These are phyloP conservation scores for Magnusiomyces ingens DNA, from an alignment of 1,139 yeast genomes.

Conservation along the genomic window DNA sequence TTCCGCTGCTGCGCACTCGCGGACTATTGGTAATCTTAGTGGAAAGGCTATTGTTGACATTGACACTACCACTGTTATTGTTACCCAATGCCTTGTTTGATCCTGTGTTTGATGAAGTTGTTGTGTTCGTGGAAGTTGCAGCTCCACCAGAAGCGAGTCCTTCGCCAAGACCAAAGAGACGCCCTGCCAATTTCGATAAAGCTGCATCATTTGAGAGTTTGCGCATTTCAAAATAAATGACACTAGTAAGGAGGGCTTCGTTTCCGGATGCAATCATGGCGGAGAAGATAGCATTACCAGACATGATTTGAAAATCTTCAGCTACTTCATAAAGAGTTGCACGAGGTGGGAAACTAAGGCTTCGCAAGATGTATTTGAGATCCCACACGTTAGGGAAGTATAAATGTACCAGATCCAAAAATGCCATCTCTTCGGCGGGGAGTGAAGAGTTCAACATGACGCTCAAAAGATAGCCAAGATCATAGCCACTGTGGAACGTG, in stretches of 20 bases:
- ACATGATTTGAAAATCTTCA: slow-evolving; percentile 39
- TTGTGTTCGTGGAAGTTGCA: neutral
- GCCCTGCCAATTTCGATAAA: slow-evolving; percentile 27
- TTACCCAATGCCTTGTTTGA: too few species aligned
- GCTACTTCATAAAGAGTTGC: slow-evolving; percentile 38
- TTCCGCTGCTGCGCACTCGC: neutral
- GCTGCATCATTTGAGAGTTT: slow-evolving; percentile 32
- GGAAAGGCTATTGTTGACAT: neutral
- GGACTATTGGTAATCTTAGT: neutral
- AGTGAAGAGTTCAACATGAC: slow-evolving; percentile 67
- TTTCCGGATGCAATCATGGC: slow-evolving; percentile 41
- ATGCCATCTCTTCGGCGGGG: slow-evolving; percentile 78
- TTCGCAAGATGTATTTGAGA: slow-evolving; percentile 67
- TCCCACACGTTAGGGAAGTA: slow-evolving; percentile 84
- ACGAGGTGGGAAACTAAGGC: slow-evolving; percentile 35
- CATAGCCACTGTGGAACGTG: slow-evolving; percentile 86
- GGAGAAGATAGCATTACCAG: slow-evolving; percentile 15
- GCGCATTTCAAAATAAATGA: slow-evolving; percentile 43
- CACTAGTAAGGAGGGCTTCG: slow-evolving; percentile 44
- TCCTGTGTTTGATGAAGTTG: neutral
- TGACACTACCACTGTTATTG: neutral
- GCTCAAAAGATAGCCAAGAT: slow-evolving; percentile 81
- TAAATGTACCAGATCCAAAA: slow-evolving; percentile 60
- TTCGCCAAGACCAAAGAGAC: slow-evolving; percentile 35
- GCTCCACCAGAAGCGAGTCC: slow-evolving; percentile 11